These are phyloP conservation scores for Mycotypha africana DNA, from an alignment of 371 early-diverging fungal species.

Conservation along the genomic window DNA sequence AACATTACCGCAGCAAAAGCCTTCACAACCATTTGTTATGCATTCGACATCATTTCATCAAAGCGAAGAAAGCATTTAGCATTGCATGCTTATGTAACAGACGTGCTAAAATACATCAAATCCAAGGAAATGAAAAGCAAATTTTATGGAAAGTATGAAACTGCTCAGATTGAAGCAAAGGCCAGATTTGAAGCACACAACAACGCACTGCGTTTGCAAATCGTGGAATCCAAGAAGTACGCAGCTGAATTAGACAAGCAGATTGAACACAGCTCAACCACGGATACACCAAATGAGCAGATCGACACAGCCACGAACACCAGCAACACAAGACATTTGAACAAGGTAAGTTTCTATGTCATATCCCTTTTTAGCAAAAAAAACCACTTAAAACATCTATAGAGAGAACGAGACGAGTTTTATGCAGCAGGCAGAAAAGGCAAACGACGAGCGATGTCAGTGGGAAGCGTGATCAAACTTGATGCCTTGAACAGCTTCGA, in stretches of 20 bases:
- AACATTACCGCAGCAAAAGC: not conserved
- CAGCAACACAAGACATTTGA: not conserved
- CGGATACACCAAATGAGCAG: not conserved
- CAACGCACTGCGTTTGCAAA: not conserved
- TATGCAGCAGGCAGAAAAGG: not conserved
- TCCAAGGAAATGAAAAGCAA: not conserved
- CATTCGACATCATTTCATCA: not conserved
- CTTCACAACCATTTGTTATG: not conserved
- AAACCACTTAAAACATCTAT: slow-evolving; percentile 1
- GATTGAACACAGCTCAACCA: not conserved
- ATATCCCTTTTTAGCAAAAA: slow-evolving; percentile 1
- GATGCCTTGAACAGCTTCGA: slow-evolving; percentile 4
- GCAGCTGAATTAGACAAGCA: not conserved
- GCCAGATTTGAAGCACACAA: not conserved
- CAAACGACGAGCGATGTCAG: slow-evolving; percentile 1
- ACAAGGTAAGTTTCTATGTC: slow-evolving; percentile 1
- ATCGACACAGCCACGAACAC: not conserved
- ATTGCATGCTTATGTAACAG: not conserved
- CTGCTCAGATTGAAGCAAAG: not conserved
- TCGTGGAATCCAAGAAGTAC: not conserved
- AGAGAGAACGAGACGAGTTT: slow-evolving; percentile 4
- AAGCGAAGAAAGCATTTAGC: not conserved
- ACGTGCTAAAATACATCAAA: not conserved
- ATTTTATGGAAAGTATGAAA: no score
- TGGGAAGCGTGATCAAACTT: slow-evolving; percentile 5